Conservation (phyloP, 1,284 basidiomycete genomes). For the Fomes fomentarius region DNA sequence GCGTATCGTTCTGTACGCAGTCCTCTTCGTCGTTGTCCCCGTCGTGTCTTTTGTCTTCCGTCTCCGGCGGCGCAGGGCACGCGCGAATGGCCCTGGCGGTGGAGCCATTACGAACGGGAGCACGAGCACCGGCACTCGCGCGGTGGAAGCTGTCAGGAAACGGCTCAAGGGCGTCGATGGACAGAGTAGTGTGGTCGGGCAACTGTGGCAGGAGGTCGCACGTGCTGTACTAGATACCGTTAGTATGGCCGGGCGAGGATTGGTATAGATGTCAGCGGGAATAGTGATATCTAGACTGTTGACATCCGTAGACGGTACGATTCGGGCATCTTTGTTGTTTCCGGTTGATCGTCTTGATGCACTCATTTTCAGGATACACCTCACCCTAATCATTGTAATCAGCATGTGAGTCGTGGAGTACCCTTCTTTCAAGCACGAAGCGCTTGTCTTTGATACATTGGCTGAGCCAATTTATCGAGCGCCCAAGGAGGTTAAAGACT, state of each 20-base stretch:
- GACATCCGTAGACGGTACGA: too few species aligned
- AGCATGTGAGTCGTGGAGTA: too few species aligned
- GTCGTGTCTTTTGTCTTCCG: conserved; percentile 60
- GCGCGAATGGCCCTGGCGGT: not conserved
- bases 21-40: conserved; percentile 65
- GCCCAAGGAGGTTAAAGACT: too few species aligned
- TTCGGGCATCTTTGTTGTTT: too few species aligned
- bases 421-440: not conserved
- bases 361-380: too few species aligned
- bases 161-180: conserved; percentile 49
- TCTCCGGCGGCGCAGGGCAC: conserved; percentile 42
- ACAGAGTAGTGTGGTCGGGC: conserved; percentile 41
- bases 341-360: too few species aligned
- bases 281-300: too few species aligned
- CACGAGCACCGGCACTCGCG: conserved; percentile 33
- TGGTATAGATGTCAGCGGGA: conserved; percentile 58
- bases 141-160: conserved; percentile 61
- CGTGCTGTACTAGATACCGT: conserved; percentile 67
- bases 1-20: conserved; percentile 49
- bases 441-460: too few species aligned
- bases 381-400: too few species aligned
- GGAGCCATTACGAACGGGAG: conserved; percentile 5
- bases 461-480: too few species aligned
- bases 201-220: conserved; percentile 57
- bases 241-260: conserved; percentile 74